Evolutionary conservation across 2,329 filamentous ascomycete species (phyloP), one percentile per base, ranked within the genome.

Genomic region (Neofusicoccum cordaticola): DNA sequence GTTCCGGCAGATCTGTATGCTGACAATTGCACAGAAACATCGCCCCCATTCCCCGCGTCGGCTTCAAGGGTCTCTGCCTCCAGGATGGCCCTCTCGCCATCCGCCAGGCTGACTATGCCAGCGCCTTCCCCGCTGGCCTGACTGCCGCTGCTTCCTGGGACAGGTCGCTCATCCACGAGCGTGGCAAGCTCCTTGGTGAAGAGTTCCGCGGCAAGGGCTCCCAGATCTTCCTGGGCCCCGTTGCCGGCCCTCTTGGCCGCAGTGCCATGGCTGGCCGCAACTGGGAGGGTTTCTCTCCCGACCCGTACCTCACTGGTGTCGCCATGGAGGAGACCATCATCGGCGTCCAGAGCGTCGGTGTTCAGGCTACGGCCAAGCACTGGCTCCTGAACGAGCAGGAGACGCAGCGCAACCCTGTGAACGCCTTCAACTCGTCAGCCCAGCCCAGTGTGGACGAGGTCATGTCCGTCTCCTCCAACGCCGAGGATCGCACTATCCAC

Each of bases 401-500:
- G 74, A 80, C 76, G 1, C 79, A 81, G 56, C 76, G 81, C 11
- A 79, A 71, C 64, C 83, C 86, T 8, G 73, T 84, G 13, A 88
- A 84, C 0, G 80, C 86, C 35, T 89, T 89, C 37, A 42, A 53
- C 27, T 2, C 22, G 12, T 64, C 65, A 35, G 66, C 50, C 37
- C 15, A 53, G 13, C 56, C 62, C 78, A 13, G 82, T 83, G 35
- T 19, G 2, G 11, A 35, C 34, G 34, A 65, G 19, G 27, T 70
- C 71, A 72, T 77, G 15, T 73, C 75, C 11, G 74, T 77, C 66
- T 80, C 71, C 17, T 84, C 84, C 56, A 89, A 89, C 69, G 80
- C 90, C 17, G 89, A 91, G 66, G 90, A 93, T 74, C 86, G 89
- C 67, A 89, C 90, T 0, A 79, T 92, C 72, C 90, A 92, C 70